Conservation (phyloP, 192 early-diverging fungal species). For the Linnemannia hyalina region DNA sequence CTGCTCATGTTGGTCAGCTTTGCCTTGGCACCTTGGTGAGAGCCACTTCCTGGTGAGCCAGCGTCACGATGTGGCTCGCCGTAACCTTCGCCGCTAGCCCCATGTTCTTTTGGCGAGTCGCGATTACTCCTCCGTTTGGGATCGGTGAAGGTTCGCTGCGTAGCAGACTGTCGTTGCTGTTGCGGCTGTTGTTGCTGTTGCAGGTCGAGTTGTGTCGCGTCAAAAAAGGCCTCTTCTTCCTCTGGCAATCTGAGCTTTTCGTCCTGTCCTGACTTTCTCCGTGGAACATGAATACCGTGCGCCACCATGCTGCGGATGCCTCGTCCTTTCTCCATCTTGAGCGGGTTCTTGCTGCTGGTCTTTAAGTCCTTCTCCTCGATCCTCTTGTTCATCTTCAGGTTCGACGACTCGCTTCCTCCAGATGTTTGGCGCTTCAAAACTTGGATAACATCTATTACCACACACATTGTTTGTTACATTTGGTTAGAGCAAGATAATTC, state of each 20-base stretch:
- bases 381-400: constrained; percentile 54
- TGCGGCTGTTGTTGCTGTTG: neutral
- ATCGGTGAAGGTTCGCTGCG: neutral
- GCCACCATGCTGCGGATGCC: constrained; percentile 53
- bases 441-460: constrained; percentile 31
- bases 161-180: neutral
- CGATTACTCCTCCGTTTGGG: constrained; percentile 34
- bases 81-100: neutral
- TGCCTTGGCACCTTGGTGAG: constrained; percentile 20
- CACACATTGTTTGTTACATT: no score
- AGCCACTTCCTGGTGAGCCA: constrained; percentile 20
- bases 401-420: constrained; percentile 26
- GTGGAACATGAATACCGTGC: constrained; percentile 48
- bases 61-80: constrained; percentile 7
- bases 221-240: constrained; percentile 12
- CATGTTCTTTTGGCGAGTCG: constrained; percentile 23
- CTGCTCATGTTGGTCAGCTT: constrained; percentile 51
- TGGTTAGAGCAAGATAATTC: neutral
- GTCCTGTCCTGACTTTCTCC: constrained; percentile 49
- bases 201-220: neutral
- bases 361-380: constrained; percentile 51
- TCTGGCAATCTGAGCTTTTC: constrained; percentile 29
- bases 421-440: constrained; percentile 38
- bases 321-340: constrained; percentile 42
- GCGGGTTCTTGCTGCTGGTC: constrained; percentile 28